Base-by-base conservation (phyloP, 345 rosid species). In the Adansonia digitata region DNA sequence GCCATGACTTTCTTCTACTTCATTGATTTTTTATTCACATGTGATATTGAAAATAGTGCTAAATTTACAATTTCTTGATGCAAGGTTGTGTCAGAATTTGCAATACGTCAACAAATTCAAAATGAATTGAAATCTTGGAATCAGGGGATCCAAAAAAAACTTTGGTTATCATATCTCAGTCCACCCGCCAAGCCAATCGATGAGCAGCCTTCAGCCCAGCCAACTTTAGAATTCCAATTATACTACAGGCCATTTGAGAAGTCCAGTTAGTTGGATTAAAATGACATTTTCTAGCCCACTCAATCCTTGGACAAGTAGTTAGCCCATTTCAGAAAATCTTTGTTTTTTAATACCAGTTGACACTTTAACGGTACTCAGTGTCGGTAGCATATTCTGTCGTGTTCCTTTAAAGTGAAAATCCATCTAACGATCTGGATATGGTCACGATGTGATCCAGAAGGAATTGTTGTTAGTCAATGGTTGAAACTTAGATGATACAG, bases 21-120 rank as follows among this genome's bases (percentile, higher is more conserved):
- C 1, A 9, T 14, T 43, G 48, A 2, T 2, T 43, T 43, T 14
- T 43, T 10, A 12, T 14, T 27, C 62, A 56, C 62, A 22, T 56
- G 27, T 57, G 17, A 57, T 57, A 57, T 6, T 18, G 55, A 51
- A 51, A 18, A n/a, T 18, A 5, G 10, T 18, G 22, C 24, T 17
- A 5, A 10, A 48, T 48, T 48, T 17, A 48, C 52, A 15, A 48
- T 48, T 48, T 48, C 20, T 48, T 43, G 15, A 11, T 11, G 2
- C 0, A 40, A 2, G 4, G 2, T 11, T 1, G 3, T 0, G 2
- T 43, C 10, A 12, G 3, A 2, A 0, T 43, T 43, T 43, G 0
- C 0, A 43, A 43, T 43, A 12, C 0, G 2, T 43, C 13, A 11
- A 43, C 13, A 0, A 12, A 10, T 43, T 43, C 12, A 0, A 12